These are phyloP conservation scores for Sordariomycetes sp. DNA, from an alignment of 2,329 filamentous ascomycete species.

Conservation along the genomic window DNA sequence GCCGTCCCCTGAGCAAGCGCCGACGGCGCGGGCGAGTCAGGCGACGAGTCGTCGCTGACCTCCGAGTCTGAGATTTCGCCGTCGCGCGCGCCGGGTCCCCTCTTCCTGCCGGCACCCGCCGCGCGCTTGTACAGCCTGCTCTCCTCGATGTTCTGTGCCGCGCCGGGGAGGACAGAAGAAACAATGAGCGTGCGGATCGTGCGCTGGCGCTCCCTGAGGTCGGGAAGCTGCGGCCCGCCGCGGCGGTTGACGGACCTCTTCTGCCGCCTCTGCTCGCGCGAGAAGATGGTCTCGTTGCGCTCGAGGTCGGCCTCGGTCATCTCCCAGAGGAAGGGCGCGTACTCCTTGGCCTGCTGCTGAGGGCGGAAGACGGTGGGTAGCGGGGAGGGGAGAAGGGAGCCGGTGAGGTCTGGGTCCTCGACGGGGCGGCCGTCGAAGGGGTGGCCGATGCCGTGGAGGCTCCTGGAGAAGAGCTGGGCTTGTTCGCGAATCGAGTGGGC, in stretches of 20 bases:
- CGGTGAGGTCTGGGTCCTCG: slow-evolving; percentile 80
- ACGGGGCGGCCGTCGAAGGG: slow-evolving; percentile 89
- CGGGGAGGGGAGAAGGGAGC: slow-evolving; percentile 78
- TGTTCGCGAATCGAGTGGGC: slow-evolving; percentile 97
- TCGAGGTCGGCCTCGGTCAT: slow-evolving; percentile 85
- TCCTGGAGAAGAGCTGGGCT: slow-evolving; percentile 85
- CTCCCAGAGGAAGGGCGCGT: slow-evolving; percentile 86
- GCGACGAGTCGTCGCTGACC: slow-evolving; percentile 78
- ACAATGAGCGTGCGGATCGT: slow-evolving; percentile 90
- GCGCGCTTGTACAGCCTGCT: slow-evolving; percentile 79
- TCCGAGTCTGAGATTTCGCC: slow-evolving; percentile 80
- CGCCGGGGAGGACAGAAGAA: slow-evolving; percentile 83
- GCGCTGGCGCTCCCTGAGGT: slow-evolving; percentile 87
- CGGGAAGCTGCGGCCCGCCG: slow-evolving; percentile 86
- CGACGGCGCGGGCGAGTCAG: slow-evolving; percentile 68
- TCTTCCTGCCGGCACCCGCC: slow-evolving; percentile 38
- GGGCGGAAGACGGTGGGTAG: slow-evolving; percentile 76
- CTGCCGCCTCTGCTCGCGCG: slow-evolving; percentile 84
- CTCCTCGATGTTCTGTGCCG: slow-evolving; percentile 68
- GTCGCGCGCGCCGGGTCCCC: slow-evolving; percentile 34
- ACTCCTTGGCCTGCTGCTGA: slow-evolving; percentile 88
- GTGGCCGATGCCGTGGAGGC: slow-evolving; percentile 85
- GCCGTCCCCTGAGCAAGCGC: slow-evolving; percentile 66
- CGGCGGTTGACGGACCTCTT: slow-evolving; percentile 92
- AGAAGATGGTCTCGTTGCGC: slow-evolving; percentile 82